Base-by-base conservation (phyloP, 768 basidiomycete species). In the Serendipita sp. region DNA sequence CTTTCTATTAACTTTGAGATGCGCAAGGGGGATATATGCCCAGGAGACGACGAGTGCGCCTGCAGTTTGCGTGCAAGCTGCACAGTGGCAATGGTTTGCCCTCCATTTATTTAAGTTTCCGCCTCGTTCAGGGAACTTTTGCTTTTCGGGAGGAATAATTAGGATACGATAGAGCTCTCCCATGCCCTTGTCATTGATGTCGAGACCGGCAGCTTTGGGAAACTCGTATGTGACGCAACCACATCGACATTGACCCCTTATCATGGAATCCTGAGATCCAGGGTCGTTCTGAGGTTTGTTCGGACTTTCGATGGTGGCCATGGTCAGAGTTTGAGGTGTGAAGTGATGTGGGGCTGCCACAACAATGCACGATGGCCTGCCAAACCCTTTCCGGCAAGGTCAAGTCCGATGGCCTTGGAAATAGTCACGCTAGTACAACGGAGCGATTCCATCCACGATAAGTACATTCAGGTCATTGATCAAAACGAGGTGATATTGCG, bases 221-320 rank as follows among this genome's bases (percentile, higher is more conserved):
- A 58, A 58, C 53, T 58, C 53, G 31, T 58, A 58, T n/a, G 53
- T 58, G 30, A 58, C 53, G 17, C 17, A n/a, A 11, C 53, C 53
- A 34, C 53, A 58, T n/a, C 31, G 53, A 31, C 53, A 58, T 33
- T 34, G 26, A n/a, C 53, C 53, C 17, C 11, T n/a, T n/a, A 58
- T 28, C 53, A n/a, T 58, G 11, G 11, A 4, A 26, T 24, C 30
- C 9, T 13, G 9, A 26, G 22, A 31, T 13, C 9, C 9, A 20
- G 45, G n/a, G 5, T 7, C 5, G 7, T 7, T 1, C 5, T 38
- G 38, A 38, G 38, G 5, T 5, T 5, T 38, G 7, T 7, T 38
- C 14, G 38, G 14, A 14, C 38, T 38, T 3, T 48, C 45, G 7
- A 20, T 48, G n/a, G n/a, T n/a, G n/a, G n/a, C n/a, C n/a, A n/a